Conservation (phyloP, 306 rosid species). For the Lotus japonicus region DNA sequence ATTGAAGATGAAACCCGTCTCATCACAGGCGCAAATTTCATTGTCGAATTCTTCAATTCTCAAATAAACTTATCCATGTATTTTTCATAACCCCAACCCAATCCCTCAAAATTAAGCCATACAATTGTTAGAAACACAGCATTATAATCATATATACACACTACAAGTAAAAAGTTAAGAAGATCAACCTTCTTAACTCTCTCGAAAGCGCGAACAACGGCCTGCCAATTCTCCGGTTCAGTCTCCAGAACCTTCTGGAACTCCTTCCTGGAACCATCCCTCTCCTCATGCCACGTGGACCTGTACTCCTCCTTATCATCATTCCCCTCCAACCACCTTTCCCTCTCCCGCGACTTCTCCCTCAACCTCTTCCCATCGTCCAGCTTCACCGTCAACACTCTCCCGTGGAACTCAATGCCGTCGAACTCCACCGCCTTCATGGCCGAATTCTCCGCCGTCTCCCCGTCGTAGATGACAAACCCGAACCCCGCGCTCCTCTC, state of each 20-base stretch:
- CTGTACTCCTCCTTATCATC: slow-evolving; percentile 40
- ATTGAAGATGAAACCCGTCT: neutral
- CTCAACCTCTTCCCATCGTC: slow-evolving; percentile 70
- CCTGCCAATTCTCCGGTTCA: slow-evolving; percentile 93
- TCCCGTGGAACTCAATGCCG: slow-evolving; percentile 85
- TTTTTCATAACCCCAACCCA: neutral
- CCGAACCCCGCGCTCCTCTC: slow-evolving; percentile 77
- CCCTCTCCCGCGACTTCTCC: slow-evolving; percentile 56
- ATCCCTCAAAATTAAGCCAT: neutral
- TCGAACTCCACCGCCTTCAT: slow-evolving; percentile 85
- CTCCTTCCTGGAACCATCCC: slow-evolving; percentile 56
- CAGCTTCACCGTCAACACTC: slow-evolving; percentile 72
- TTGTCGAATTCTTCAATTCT: neutral
- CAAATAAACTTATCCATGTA: neutral
- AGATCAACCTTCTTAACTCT: slow-evolving; percentile 63
- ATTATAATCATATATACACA: neutral
- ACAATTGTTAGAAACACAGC: neutral
- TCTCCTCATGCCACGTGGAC: slow-evolving; percentile 81
- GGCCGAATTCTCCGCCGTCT: slow-evolving; percentile 42
- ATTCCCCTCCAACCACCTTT: slow-evolving; percentile 54
- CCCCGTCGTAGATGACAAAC: slow-evolving; percentile 56
- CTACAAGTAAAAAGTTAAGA: neutral
- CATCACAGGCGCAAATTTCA: neutral
- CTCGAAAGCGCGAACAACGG: slow-evolving; percentile 65
- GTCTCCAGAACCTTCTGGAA: slow-evolving; percentile 65